Conservation (phyloP, 441 rosid genomes). For the Cnidoscolus chayamansa region DNA sequence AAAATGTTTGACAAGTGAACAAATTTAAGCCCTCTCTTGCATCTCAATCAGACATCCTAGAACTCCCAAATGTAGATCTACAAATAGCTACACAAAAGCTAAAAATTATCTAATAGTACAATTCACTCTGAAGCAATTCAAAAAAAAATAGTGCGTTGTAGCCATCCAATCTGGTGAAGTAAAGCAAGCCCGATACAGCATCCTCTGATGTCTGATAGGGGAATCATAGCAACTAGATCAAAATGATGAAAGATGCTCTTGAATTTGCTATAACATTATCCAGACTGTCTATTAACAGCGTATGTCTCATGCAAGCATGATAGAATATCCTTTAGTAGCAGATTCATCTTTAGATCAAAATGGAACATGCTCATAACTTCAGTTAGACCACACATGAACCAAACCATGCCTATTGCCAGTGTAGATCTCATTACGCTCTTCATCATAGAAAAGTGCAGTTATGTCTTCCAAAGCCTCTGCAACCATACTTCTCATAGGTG, state of each 20-base stretch:
- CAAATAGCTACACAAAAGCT: slow-evolving; percentile 14
- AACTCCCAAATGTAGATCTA: slow-evolving; percentile 19
- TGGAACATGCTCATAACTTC: slow-evolving; percentile 22
- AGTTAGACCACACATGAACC: slow-evolving; percentile 82
- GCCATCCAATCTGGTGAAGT: slow-evolving; percentile 5
- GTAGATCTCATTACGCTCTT: slow-evolving; percentile 81
- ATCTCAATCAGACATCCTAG: slow-evolving; percentile 23
- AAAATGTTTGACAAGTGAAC: background rate
- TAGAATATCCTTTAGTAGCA: background rate
- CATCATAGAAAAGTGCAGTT: slow-evolving; percentile 73
- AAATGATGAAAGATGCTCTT: background rate
- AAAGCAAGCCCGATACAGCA: background rate
- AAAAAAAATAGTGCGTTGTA: slow-evolving; percentile 5
- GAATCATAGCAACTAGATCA: background rate
- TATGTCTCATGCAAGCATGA: slow-evolving; percentile 53
- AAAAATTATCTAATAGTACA: slow-evolving; percentile 22
- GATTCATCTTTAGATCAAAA: background rate
- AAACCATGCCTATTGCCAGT: slow-evolving; percentile 70
- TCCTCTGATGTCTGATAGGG: background rate
- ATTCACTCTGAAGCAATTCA: slow-evolving; percentile 1
- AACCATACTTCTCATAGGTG: slow-evolving; percentile 45
- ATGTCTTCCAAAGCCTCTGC: slow-evolving; percentile 82
- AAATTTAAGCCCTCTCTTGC: slow-evolving; percentile 7
- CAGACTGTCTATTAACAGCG: slow-evolving; percentile 53
- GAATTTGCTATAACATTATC: slow-evolving; percentile 68